These are phyloP conservation scores for Nakaseomyces nivariensis DNA, from an alignment of 1,139 yeast genomes.

Conservation along the genomic window DNA sequence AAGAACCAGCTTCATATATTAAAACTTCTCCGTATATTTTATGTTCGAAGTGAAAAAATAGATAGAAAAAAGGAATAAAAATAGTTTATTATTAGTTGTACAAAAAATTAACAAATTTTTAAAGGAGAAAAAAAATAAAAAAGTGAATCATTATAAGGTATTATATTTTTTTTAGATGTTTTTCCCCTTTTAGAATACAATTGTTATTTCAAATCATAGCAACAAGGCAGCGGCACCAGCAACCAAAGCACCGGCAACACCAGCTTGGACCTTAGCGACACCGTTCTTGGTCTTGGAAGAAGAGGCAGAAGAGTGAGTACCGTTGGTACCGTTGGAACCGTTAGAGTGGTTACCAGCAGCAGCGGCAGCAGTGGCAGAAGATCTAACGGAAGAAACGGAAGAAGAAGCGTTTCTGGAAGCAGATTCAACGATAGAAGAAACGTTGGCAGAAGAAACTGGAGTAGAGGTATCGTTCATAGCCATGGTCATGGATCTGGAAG, in stretches of 20 bases:
- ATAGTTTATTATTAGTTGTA: too few species aligned
- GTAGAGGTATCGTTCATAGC: slow-evolving; percentile 4
- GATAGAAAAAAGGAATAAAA: too few species aligned
- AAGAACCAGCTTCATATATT: neutral
- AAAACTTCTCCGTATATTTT: neutral
- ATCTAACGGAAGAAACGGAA: neutral
- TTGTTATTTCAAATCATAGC: slow-evolving; percentile 1
- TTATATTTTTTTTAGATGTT: too few species aligned
- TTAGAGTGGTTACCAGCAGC: neutral
- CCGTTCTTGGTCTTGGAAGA: slow-evolving; percentile 2
- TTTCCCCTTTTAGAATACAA: too few species aligned
- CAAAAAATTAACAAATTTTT: too few species aligned
- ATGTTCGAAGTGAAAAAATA: too few species aligned
- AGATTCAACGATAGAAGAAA: slow-evolving; percentile 6
- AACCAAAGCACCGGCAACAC: slow-evolving; percentile 5
- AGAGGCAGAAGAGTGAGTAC: neutral
- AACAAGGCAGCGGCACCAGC: slow-evolving; percentile 7
- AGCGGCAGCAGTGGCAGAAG: slow-evolving; percentile 2
- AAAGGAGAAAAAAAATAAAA: neutral
- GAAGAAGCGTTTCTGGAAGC: slow-evolving; percentile 9
- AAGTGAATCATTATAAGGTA: neutral
- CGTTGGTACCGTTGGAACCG: neutral
- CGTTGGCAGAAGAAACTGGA: slow-evolving; percentile 10
- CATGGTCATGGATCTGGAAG: slow-evolving; percentile 11
- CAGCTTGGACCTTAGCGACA: slow-evolving; percentile 3